Base-by-base conservation (phyloP, 139 green algal species). In the Gonium pectorale region DNA sequence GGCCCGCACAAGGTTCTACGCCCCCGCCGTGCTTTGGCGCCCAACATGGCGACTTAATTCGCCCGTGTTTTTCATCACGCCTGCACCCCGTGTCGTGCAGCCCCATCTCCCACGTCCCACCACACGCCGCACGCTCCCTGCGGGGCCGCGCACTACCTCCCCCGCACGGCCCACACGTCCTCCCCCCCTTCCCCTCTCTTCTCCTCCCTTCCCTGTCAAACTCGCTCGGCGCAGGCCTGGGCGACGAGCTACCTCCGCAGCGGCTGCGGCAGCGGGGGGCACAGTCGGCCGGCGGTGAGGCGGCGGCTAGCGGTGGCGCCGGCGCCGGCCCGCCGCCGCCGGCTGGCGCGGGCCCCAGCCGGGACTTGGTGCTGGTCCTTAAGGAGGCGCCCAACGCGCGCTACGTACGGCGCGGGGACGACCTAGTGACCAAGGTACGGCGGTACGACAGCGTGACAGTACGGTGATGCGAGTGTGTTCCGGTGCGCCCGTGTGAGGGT, bases 361-460 rank as follows among this genome's bases (percentile, higher is more conserved):
- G 62, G 11, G 77, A 52, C 19, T 62, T 85, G 63, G 79, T 77
- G 37, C 46, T 85, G 46, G 43, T 62, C 17, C 64, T 85, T 64
- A 33, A 11, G 56, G 79, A 85, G 66, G 64, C 49, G 35, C 49
- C 79, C 64, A 62, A 85, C 49, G 35, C 49, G 24, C 64, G 64
- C 27, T 85, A 85, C 49, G 64, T 77, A n/a, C 79, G 79, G 22
- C 79, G 79, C 11, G 79, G 64, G 0, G 64, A 85, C 51, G 79
- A 85, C 49, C 64, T 85, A 33, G 35, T 85, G 22, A 85, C 79
- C 24, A 82, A 71, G 75, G 75, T 60, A 54, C 8, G 59, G n/a
- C 56, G n/a, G 19, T 11, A 11, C 46, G 15, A 15, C n/a, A n/a
- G n/a, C n/a, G n/a, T n/a, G 17, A 64, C 56, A n/a, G 56, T 64